Conservation (phyloP, 768 basidiomycete genomes). For the Kwoniella botswanensis region DNA sequence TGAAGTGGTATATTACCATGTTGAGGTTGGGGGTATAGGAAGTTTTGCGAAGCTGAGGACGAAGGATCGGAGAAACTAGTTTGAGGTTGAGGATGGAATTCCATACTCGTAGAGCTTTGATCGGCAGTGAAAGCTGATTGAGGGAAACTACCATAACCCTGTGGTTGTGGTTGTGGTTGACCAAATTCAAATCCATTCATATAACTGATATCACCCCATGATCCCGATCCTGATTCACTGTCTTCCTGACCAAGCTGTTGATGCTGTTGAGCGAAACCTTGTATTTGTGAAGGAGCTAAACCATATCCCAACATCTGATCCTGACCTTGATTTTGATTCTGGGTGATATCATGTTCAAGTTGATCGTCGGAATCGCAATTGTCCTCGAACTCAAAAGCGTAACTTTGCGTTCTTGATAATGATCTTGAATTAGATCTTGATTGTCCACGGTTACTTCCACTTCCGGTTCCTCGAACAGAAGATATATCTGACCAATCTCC, state of each 20-base stretch:
- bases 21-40: slow-evolving; percentile 12
- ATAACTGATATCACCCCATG: neutral
- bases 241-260: neutral
- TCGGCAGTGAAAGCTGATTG: no score
- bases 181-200: neutral
- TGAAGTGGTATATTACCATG: neutral
- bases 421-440: neutral
- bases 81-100: neutral
- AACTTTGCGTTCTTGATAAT: neutral
- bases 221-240: neutral
- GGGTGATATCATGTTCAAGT: neutral
- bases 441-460: neutral
- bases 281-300: slow-evolving; percentile 16
- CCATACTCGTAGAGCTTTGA: neutral
- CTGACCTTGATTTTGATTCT: neutral
- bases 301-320: slow-evolving; percentile 5
- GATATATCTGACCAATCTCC: slow-evolving; percentile 42
- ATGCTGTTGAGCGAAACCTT: slow-evolving; percentile 5
- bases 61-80: slow-evolving; percentile 6
- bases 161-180: neutral
- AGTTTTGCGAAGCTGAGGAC: neutral
- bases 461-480: neutral
- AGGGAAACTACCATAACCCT: neutral
- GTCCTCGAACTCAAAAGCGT: neutral
- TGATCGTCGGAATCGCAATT: neutral